Evolutionary conservation across 768 basidiomycete genomes (phyloP).

Genomic region (Mycena leptocephala): DNA sequence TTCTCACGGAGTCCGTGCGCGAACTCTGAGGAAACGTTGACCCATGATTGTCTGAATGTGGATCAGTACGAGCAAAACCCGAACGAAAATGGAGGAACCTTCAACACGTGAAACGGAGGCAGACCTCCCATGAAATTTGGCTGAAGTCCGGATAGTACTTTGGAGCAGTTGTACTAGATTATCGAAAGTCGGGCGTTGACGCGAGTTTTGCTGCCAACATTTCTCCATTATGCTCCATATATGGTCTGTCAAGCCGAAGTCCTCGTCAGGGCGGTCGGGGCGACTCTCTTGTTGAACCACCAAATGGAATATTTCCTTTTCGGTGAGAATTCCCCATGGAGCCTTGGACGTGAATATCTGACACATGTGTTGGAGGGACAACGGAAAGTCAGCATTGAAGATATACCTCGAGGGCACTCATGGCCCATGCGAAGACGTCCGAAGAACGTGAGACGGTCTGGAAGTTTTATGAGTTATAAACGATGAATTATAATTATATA

Average conservation of each 20-base stretch:
- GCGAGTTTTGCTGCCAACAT: slow-evolving; percentile 42
- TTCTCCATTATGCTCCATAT: slow-evolving; percentile 45
- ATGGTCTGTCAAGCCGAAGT: slow-evolving; percentile 38
- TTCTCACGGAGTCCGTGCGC: slow-evolving; percentile 12
- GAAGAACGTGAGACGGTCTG: slow-evolving; percentile 43
- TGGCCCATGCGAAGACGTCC: slow-evolving; percentile 47
- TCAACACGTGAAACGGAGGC: neutral
- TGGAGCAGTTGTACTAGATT: slow-evolving; percentile 36
- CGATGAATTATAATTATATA: neutral
- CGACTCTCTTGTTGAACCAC: slow-evolving; percentile 43
- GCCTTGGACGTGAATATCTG: slow-evolving; percentile 43
- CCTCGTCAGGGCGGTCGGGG: slow-evolving; percentile 45
- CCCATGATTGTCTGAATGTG: neutral
- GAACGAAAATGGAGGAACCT: neutral
- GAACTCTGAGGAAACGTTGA: neutral
- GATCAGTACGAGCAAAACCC: neutral
- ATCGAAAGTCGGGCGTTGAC: slow-evolving; percentile 44
- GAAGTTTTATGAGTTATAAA: neutral
- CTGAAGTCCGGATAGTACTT: neutral
- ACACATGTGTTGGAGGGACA: neutral
- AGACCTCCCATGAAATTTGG: slow-evolving; percentile 1
- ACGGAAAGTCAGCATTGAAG: neutral
- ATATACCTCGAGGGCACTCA: slow-evolving; percentile 44
- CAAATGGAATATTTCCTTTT: slow-evolving; percentile 43
- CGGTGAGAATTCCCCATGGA: slow-evolving; percentile 44